A percentile compares a stretch with the other conserved stretches of the same genome.
Conservation (phyloP, 441 rosid genomes). For the Gossypium gossypioides region DNA sequence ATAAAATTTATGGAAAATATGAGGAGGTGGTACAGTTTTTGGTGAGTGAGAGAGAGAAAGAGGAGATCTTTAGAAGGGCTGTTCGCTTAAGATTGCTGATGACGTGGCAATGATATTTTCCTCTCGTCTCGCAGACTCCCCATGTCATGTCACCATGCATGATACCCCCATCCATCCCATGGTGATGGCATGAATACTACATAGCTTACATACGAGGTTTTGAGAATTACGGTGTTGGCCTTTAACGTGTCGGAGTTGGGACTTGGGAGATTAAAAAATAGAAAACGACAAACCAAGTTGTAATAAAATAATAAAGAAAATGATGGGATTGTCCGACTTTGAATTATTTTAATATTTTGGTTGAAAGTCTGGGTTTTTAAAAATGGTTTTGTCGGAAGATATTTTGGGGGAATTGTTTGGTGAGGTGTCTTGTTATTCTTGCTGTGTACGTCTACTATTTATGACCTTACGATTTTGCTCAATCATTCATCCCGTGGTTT, state of each 20-base stretch:
- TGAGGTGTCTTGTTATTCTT: neutral
- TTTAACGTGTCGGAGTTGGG: neutral
- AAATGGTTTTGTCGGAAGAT: conserved; percentile 20
- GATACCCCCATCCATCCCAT: neutral
- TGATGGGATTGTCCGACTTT: neutral
- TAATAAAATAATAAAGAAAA: neutral
- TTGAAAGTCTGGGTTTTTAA: neutral
- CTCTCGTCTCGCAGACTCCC: conserved; percentile 32
- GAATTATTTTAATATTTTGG: neutral
- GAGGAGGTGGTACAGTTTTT: conserved; percentile 13
- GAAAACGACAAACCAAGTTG: neutral
- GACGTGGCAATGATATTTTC: conserved; percentile 85
- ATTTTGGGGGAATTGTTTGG: conserved; percentile 9
- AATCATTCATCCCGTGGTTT: too few relatives aligned
- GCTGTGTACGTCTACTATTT: neutral
- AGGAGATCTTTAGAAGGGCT: conserved; percentile 55
- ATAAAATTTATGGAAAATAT: neutral
- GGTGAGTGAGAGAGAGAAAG: conserved; percentile 16
- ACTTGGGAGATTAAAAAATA: neutral
- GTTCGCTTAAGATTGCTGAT: conserved; percentile 33
- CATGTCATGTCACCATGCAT: conserved; percentile 20
- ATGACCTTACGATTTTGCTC: too few relatives aligned
- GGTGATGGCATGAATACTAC: neutral
- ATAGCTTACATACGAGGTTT: neutral
- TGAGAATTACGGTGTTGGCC: neutral